phyloP scores from a whole-genome alignment of 768 basidiomycete species.

The Tricholoma saponaceum region DNA sequence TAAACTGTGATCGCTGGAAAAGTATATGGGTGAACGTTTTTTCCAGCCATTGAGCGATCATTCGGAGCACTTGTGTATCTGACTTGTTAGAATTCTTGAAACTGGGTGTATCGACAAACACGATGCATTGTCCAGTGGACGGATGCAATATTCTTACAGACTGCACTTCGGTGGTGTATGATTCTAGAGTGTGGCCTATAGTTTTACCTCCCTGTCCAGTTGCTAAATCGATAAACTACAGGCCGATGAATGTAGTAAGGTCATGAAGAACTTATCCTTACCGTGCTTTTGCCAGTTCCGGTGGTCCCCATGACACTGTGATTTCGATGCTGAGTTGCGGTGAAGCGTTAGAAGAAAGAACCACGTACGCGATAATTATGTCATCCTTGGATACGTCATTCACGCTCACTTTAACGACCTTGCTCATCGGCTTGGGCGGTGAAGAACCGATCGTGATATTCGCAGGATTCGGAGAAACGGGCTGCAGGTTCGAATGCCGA shows the following conservation, averaged over 20 bases:
- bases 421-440: too few species aligned
- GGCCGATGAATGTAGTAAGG: background rate
- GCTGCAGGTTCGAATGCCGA: too few species aligned
- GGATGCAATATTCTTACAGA: background rate
- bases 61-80: slow-evolving; percentile 5
- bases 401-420: background rate
- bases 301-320: slow-evolving; percentile 1
- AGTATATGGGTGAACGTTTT: background rate
- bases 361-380: background rate
- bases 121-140: background rate
- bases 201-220: slow-evolving; percentile 1
- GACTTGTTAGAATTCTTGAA: slow-evolving; percentile 6
- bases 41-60: slow-evolving; percentile 4
- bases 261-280: background rate
- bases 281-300: background rate
- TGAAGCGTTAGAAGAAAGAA: background rate
- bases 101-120: slow-evolving; percentile 10
- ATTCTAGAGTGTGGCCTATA: background rate
- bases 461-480: too few species aligned
- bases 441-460: too few species aligned
- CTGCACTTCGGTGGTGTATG: background rate
- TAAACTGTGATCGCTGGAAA: background rate
- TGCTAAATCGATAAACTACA: background rate
- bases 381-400: background rate
- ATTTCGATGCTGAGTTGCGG: background rate